phyloP scores from a whole-genome alignment of 2,329 filamentous ascomycete genomes.

The Tricladium varicosporioides region DNA sequence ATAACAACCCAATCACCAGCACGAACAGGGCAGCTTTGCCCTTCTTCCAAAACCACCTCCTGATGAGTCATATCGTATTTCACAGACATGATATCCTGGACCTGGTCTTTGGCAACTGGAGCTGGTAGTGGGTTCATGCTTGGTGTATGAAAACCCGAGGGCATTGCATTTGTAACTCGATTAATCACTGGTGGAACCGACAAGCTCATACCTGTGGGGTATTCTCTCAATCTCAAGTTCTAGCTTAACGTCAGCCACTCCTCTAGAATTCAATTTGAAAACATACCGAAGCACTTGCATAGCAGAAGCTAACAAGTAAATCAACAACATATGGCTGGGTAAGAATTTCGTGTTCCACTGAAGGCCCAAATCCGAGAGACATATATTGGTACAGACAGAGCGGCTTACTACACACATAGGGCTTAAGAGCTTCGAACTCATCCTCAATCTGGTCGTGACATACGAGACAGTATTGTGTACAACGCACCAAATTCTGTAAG shows the following conservation, averaged over 20 bases:
- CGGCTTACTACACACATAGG: slow-evolving; percentile 72
- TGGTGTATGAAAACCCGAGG: too few relatives aligned
- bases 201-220: slow-evolving; percentile 35
- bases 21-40: slow-evolving; percentile 19
- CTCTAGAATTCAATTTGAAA: neutral
- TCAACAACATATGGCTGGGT: slow-evolving; percentile 81
- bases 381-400: slow-evolving; percentile 89
- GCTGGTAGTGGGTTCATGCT: neutral
- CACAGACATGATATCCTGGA: slow-evolving; percentile 12
- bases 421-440: slow-evolving; percentile 69
- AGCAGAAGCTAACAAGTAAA: slow-evolving; percentile 80
- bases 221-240: slow-evolving; percentile 29
- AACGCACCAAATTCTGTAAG: slow-evolving; percentile 73
- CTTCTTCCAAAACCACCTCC: slow-evolving; percentile 25
- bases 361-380: slow-evolving; percentile 79
- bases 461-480: slow-evolving; percentile 82
- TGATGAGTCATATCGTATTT: slow-evolving; percentile 21
- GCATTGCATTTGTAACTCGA: too few relatives aligned
- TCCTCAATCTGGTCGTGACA: slow-evolving; percentile 70
- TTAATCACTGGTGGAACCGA: slow-evolving; percentile 24
- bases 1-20: slow-evolving; percentile 31
- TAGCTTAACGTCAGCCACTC: slow-evolving; percentile 7
- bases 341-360: slow-evolving; percentile 79
- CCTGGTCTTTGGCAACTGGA: neutral
- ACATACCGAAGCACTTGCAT: slow-evolving; percentile 39